Evolutionary conservation across 2,329 filamentous ascomycete genomes (phyloP).

Genomic region (Elsinoe ampelina): DNA sequence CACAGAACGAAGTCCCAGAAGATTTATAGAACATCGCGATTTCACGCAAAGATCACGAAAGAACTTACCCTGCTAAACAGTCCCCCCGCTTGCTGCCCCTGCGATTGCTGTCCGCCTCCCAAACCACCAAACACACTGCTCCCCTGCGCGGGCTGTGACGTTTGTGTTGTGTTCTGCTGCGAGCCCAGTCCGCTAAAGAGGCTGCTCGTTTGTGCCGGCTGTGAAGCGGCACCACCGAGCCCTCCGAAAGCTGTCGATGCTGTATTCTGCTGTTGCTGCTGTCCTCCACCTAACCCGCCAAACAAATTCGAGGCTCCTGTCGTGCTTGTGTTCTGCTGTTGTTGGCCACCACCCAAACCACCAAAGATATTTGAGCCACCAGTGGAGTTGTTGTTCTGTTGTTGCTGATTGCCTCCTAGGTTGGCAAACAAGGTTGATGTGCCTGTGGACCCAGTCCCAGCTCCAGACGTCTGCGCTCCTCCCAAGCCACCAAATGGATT

Average conservation of each 20-base stretch:
- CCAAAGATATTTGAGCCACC: background rate
- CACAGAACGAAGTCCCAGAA: background rate
- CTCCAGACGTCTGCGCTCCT: too few species aligned
- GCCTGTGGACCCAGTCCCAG: background rate
- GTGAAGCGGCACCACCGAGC: conserved; percentile 2
- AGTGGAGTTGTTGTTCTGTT: background rate
- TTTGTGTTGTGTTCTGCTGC: conserved; percentile 10
- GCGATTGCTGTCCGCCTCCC: conserved; percentile 8
- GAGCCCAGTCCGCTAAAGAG: background rate
- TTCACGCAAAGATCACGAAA: conserved; percentile 17
- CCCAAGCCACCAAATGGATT: too few species aligned
- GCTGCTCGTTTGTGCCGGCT: background rate
- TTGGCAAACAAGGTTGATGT: conserved; percentile 8
- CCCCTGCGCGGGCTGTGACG: background rate
- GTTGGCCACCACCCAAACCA: background rate
- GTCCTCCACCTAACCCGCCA: conserved; percentile 2
- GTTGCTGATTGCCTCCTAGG: background rate
- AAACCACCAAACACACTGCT: conserved; percentile 7
- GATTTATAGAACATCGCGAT: conserved; percentile 5
- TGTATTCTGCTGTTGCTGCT: conserved; percentile 8
- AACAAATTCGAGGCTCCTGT: background rate
- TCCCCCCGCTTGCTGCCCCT: background rate
- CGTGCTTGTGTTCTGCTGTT: background rate
- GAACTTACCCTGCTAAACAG: conserved; percentile 6
- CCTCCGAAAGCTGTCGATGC: background rate